These are phyloP conservation scores for Neoboletus subvelutipes DNA, from an alignment of 768 basidiomycete species.

Conservation along the genomic window DNA sequence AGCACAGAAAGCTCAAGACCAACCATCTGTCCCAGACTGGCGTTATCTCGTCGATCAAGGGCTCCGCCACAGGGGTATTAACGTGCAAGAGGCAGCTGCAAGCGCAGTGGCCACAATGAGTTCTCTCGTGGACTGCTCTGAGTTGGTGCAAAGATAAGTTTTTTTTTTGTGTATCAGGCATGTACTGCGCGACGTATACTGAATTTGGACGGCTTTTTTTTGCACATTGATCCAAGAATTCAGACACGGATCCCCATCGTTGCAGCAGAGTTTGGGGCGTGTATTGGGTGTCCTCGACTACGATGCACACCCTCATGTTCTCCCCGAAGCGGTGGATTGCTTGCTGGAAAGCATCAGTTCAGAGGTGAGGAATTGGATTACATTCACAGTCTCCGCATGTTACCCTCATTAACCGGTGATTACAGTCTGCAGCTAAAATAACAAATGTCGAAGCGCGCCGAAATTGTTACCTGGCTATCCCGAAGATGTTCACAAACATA, in stretches of 20 bases:
- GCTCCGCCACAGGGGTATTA: conserved; percentile 60
- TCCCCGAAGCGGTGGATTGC: conserved; percentile 54
- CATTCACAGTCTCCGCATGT: conserved; percentile 23
- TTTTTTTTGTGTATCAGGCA: conserved; percentile 3
- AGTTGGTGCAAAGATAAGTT: conserved; percentile 73
- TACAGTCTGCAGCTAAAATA: conserved; percentile 36
- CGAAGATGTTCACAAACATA: conserved; percentile 47
- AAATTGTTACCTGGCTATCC: conserved; percentile 48
- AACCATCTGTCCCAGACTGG: conserved; percentile 60
- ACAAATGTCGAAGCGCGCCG: conserved; percentile 58
- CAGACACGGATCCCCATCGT: conserved; percentile 44
- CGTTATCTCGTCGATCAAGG: conserved; percentile 65
- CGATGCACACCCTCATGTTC: conserved; percentile 48
- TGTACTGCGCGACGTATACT: conserved; percentile 15
- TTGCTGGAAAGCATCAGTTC: conserved; percentile 59
- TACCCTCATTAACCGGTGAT: conserved; percentile 19
- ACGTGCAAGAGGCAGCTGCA: conserved; percentile 79
- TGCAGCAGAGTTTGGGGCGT: conserved; percentile 74
- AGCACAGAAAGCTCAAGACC: conserved; percentile 37
- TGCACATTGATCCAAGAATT: conserved; percentile 68
- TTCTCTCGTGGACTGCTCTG: conserved; percentile 61
- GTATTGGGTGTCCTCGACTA: conserved; percentile 72
- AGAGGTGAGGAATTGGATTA: conserved; percentile 41
- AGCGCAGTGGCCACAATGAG: conserved; percentile 69
- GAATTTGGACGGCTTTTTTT: conserved; percentile 14